Evolutionary conservation across 1,284 basidiomycete species (phyloP).

Genomic region (Ustilago loliicola): DNA sequence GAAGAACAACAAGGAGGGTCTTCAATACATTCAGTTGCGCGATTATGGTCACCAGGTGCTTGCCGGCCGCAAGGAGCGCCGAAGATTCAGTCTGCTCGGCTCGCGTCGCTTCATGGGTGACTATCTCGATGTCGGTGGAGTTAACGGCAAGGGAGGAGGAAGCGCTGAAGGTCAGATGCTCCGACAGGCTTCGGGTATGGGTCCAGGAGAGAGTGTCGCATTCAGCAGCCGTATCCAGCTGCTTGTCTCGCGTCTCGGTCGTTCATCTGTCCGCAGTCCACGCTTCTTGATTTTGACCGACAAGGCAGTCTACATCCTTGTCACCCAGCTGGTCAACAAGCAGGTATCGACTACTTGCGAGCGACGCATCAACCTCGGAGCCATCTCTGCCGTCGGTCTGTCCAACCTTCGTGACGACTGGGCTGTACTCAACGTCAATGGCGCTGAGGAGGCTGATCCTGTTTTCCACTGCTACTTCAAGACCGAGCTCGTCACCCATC

Average conservation of each 20-base stretch:
- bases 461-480: conserved; percentile 93
- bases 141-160: conserved; percentile 73
- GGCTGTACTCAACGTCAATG: conserved; percentile 77
- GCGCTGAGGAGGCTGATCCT: conserved; percentile 89
- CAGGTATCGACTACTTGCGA: conserved; percentile 80
- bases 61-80: conserved; percentile 90
- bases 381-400: conserved; percentile 86
- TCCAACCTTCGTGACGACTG: conserved; percentile 95
- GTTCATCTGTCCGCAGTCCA: conserved; percentile 92
- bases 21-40: conserved; percentile 87
- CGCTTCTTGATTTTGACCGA: conserved; percentile 90
- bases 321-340: conserved; percentile 75
- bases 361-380: conserved; percentile 88
- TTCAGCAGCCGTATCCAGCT: conserved; percentile 90
- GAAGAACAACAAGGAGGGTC: conserved; percentile 95
- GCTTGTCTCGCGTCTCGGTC: conserved; percentile 85
- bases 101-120: conserved; percentile 97
- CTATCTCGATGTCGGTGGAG: conserved; percentile 87
- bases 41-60: conserved; percentile 95
- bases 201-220: conserved; percentile 69
- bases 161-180: conserved; percentile 84
- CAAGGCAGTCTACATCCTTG: conserved; percentile 87
- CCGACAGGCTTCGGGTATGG: conserved; percentile 79
- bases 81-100: conserved; percentile 91
- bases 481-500: conserved; percentile 88